Percentiles rank a stretch among this genome's conserved stretches.
Evolutionary conservation across 306 rosid species (phyloP).

Genomic region (Citrullus colocynthis): DNA sequence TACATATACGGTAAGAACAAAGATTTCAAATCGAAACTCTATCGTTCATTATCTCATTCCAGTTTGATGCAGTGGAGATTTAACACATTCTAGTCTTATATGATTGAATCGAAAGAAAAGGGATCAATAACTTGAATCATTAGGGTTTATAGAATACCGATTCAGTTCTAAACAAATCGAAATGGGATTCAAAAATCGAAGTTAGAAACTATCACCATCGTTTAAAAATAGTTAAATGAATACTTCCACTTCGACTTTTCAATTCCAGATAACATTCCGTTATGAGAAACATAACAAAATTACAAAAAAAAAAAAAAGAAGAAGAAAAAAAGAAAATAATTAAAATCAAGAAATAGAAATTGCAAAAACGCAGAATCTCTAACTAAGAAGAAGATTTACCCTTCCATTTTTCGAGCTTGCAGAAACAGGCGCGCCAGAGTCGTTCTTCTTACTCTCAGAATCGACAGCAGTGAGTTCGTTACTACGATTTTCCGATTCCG

Average conservation of each 20-base stretch:
- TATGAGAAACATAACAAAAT: not conserved
- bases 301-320: too few species aligned
- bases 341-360: not conserved
- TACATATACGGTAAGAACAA: too few species aligned
- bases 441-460: slow-evolving; percentile 20
- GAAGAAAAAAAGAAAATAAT: too few species aligned
- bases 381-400: slow-evolving; percentile 11
- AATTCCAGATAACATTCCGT: not conserved
- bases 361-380: not conserved
- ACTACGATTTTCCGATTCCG: slow-evolving; percentile 22
- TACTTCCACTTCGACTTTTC: not conserved
- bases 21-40: too few species aligned
- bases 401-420: slow-evolving; percentile 52
- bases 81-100: too few species aligned
- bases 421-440: slow-evolving; percentile 13
- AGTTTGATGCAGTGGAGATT: too few species aligned
- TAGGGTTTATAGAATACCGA: not conserved
- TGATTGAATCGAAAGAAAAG: not conserved
- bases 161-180: not conserved
- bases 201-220: not conserved
- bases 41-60: too few species aligned
- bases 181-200: not conserved
- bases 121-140: not conserved
- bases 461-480: slow-evolving; percentile 5
- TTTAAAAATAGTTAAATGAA: not conserved